Conservation (phyloP, 2,329 filamentous ascomycete genomes). For the Thelonectria discophora region DNA sequence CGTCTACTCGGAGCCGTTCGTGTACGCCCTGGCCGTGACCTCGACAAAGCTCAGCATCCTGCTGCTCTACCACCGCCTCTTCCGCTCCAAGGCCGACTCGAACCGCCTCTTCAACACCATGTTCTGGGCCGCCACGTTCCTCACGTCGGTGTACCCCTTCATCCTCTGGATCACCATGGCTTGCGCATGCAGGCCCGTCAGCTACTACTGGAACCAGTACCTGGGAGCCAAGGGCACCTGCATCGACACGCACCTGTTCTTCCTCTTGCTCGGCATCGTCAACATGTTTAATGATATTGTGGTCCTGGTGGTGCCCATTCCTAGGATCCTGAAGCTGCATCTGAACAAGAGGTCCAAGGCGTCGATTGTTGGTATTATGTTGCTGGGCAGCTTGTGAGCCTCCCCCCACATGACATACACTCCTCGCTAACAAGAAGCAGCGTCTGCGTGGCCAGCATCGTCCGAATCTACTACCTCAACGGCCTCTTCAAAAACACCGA, state of each 20-base stretch:
- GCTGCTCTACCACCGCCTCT: conserved; percentile 24
- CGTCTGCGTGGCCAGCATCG: conserved; percentile 28
- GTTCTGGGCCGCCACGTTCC: conserved; percentile 8
- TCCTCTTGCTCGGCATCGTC: conserved; percentile 27
- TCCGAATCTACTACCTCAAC: conserved; percentile 29
- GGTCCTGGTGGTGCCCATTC: conserved; percentile 23
- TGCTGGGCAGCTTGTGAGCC: conserved; percentile 28
- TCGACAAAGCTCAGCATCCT: conserved; percentile 26
- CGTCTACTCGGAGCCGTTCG: conserved; percentile 19
- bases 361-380: conserved; percentile 25
- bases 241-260: conserved; percentile 24
- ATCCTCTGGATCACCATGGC: conserved; percentile 29
- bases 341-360: conserved; percentile 20
- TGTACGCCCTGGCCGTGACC: conserved; percentile 24
- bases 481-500: conserved; percentile 21
- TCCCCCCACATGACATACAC: too few relatives aligned
- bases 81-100: conserved; percentile 19
- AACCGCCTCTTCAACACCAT: conserved; percentile 11
- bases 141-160: conserved; percentile 16
- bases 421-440: not conserved
- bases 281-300: conserved; percentile 28
- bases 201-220: conserved; percentile 27
- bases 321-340: conserved; percentile 21
- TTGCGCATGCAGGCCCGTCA: conserved; percentile 18
- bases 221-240: conserved; percentile 21